Evolutionary conservation across 495 filamentous ascomycete species (phyloP), one percentile per base, ranked within the genome.

Genomic region (Lepidopterella palustris): DNA sequence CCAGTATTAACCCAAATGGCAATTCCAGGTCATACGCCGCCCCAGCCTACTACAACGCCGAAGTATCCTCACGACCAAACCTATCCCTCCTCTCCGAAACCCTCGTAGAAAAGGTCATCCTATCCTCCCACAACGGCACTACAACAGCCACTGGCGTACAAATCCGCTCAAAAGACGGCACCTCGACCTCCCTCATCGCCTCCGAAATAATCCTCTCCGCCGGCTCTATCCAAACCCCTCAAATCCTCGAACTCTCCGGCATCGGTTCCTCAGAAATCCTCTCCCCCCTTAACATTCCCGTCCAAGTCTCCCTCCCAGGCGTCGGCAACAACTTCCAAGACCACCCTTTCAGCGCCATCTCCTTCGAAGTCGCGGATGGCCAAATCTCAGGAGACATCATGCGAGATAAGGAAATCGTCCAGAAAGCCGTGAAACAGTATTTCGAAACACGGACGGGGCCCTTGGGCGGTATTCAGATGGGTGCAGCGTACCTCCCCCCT

Each of bases 251-350:
- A 32, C 32, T 62, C 5, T 62, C 55, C 11, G 62, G 65, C 3
- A 60, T 68, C 31, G 65, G 65, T 13, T 27, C 57, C 24, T 21
- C 61, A n/a, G 29, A 45, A 8, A 15, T 64, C 8, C 54, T 62
- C 5, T 21, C 8, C 9, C 15, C 8, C 5, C 31, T 45, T 21
- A 49, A 40, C 11, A 62, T 68, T 23, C 51, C 54, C 6, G 47
- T 56, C 8, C 45, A 42, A n/a, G 23, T 68, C 20, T 3, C 45
- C 4, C 53, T 54, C n/a, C 47, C 29, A 3, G 32, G 18, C 18
- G 58, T 68, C 20, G 62, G 65, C 0, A 52, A 49, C 5, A 64
- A 68, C 35, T 51, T 68, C 15, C 62, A 65, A 53, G 65, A 68
- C 45, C 65, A 68, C 31, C 18, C 55, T 20, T 21, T 58, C 13